These are phyloP conservation scores for Diplosphaera chodatii DNA, from an alignment of 139 green algal genomes.

Conservation along the genomic window DNA sequence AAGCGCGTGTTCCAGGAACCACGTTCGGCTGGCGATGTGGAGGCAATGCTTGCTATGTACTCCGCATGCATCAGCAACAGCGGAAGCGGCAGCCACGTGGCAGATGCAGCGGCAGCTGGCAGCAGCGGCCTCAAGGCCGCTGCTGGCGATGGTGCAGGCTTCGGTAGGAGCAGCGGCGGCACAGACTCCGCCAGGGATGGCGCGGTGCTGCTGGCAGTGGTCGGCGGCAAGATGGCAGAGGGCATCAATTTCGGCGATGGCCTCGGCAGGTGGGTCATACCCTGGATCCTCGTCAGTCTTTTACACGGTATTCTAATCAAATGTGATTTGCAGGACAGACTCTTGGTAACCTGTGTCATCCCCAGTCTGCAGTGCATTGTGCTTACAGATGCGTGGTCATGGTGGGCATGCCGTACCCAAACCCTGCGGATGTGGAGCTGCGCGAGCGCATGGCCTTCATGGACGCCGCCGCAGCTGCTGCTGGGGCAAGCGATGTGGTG, in stretches of 20 bases:
- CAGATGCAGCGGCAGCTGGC: neutral
- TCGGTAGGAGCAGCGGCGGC: neutral
- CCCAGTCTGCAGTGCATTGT: no score
- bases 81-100: neutral
- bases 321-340: no score
- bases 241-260: conserved; percentile 99
- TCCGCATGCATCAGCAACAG: conserved; percentile 12
- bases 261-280: conserved; percentile 78
- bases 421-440: conserved; percentile 85
- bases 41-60: conserved; percentile 64
- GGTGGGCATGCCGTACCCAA: conserved; percentile 92
- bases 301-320: no score
- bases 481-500: no score
- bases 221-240: conserved; percentile 93
- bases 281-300: neutral
- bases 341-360: no score
- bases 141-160: neutral
- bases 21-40: conserved; percentile 46
- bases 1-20: conserved; percentile 71
- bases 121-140: no score
- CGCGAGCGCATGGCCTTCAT: conserved; percentile 79
- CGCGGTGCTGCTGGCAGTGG: conserved; percentile 86
- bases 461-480: conserved; percentile 35
- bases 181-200: conserved; percentile 21
- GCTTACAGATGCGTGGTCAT: conserved; percentile 88